Evolutionary conservation across 2,329 filamentous ascomycete species (phyloP), one percentile per base, ranked within the genome.

Genomic region (Decorospora gaudefroyi): DNA sequence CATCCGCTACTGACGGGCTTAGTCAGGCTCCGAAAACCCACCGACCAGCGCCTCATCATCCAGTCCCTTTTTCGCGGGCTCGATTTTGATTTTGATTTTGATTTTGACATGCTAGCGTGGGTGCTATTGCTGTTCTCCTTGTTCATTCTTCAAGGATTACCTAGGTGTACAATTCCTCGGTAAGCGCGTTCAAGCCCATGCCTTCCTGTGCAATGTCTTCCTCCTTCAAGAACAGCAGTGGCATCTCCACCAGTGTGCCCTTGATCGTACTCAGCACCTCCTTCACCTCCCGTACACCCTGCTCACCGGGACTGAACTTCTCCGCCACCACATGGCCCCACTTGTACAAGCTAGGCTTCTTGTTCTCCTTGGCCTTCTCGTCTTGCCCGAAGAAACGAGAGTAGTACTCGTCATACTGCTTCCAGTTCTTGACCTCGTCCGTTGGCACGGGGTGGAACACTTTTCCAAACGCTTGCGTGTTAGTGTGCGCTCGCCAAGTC

Each of bases 131-230:
- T 8, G 12, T 34, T 28, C 3, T 11, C 10, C 6, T 19, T 12
- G 3, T 15, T 17, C 12, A 26, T 21, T 13, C 27, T 15, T 30
- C 6, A 12, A 16, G 26, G 21, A 26, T 3, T 25, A 21, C 16
- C 34, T 57, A 76, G 16, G 74, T 77, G 61, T 77, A 77, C 12
- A 77, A 59, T 45, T 74, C 72, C 63, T 76, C 74, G 1, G 75
- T 77, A 44, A 76, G 67, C 15, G 72, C 69, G 57, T 78, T 78
- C 52, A 78, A 52, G 15, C 80, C 78, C 61, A 95, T 60, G 0
- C 90, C 90, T 57, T 90, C 82, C 77, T 90, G 85, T 3, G 91
- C 92, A 68, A 96, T 85, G 68, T 96, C 90, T 61, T 89, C 81
- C 22, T 90, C 87, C 60, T 86, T 85, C 68, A 96, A 74, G 75